Evolutionary conservation across 129 eudicot species (phyloP), one percentile per base, ranked within the genome.

Genomic region (Saussurea involucrata): DNA sequence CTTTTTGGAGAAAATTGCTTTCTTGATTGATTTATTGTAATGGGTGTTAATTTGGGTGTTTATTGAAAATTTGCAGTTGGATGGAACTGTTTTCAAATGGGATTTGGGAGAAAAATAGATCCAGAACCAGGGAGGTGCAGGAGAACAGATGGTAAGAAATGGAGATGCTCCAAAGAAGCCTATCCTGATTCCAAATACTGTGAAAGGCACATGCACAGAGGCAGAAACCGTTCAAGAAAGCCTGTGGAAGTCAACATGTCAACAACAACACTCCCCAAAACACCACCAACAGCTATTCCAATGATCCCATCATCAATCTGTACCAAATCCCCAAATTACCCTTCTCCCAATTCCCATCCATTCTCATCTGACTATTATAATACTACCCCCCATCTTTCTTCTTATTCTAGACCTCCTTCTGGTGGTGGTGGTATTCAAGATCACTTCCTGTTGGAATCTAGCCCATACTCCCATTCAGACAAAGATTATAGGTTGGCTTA

Each of bases 181-280:
- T 89, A 88, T 69, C 89, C 95, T 42, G 98, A 93, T 85, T 93
- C 98, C 17, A 93, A 93, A 83, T 93, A 93, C 91, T 93, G 98
- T 81, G 97, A 93, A 71, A 87, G 98, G 78, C 98, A 93, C 91
- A 93, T 93, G 98, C 98, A 93, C 79, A 87, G 98, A 91, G 98
- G 97, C 85, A 79, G 96, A 76, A 94, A 94, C 88, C 98, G 98
- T 89, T 94, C 98, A 94, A 94, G 97, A 94, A 94, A 94, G 96
- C 98, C 97, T 90, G 97, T 93, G 97, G 98, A 93, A 93, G 76
- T 82, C 63, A 71, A 76, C 75, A 24, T 72, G 75, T 37, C 80
- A 55, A 34, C 87, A 72, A 20, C 76, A 72, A 20, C 76, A 66
- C 24, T n/a, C n/a, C n/a, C 85, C n/a, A 22, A 75, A 46, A 46